Evolutionary conservation across 345 rosid genomes (phyloP).

Genomic region (Lepidium sativum): DNA sequence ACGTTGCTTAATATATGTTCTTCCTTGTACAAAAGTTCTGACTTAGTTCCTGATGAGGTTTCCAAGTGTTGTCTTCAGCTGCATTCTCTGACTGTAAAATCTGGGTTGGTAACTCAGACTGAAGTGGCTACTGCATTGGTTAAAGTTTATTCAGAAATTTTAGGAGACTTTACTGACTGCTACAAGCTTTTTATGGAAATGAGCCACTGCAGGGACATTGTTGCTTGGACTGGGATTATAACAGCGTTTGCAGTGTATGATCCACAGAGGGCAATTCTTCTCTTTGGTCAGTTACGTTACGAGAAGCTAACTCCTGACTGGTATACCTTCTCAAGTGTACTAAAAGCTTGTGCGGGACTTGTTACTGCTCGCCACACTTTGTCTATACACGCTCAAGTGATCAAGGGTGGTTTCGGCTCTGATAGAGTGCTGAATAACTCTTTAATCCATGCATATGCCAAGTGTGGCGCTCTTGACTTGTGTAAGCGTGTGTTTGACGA

Average conservation of each 20-base stretch:
- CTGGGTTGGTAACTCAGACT: conserved; percentile 44
- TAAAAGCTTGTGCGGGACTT: conserved; percentile 83
- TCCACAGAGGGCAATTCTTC: conserved; percentile 56
- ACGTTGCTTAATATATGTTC: conserved; percentile 59
- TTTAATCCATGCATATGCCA: conserved; percentile 77
- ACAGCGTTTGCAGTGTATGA: conserved; percentile 60
- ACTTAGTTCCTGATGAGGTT: conserved; percentile 25
- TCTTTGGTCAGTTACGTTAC: conserved; percentile 42
- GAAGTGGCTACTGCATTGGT: conserved; percentile 64
- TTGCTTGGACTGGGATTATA: conserved; percentile 78
- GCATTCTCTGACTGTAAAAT: conserved; percentile 49
- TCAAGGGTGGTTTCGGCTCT: conserved; percentile 51
- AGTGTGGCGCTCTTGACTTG: conserved; percentile 59
- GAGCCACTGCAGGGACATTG: conserved; percentile 34
- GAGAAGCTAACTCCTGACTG: conserved; percentile 58
- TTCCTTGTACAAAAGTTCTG: conserved; percentile 41
- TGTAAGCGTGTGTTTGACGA: conserved; percentile 59
- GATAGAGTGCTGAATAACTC: conserved; percentile 61
- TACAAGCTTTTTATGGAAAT: conserved; percentile 56
- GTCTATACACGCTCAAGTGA: conserved; percentile 54
- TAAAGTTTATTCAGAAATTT: conserved; percentile 65
- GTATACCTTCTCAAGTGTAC: conserved; percentile 62
- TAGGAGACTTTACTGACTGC: conserved; percentile 46
- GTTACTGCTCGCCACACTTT: conserved; percentile 48
- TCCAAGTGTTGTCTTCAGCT: conserved; percentile 48